These are phyloP conservation scores for Trypanosoma mega DNA, from an alignment of 208 protist genomes.

Conservation along the genomic window DNA sequence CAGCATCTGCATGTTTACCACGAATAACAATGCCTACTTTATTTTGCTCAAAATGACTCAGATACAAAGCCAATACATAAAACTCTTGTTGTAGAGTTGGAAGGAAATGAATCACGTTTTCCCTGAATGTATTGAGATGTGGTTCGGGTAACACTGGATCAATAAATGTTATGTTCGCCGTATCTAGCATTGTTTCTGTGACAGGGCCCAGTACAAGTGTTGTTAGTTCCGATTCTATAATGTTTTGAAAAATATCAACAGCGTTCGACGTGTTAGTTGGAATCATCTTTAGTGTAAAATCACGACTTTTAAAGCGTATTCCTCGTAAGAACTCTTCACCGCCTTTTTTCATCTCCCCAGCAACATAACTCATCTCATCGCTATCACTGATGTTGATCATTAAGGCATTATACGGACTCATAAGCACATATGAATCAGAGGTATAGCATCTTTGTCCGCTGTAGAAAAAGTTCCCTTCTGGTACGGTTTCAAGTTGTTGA, in stretches of 20 bases:
- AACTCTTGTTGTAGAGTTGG: constrained; percentile 13
- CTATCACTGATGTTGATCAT: no score
- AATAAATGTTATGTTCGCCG: neutral
- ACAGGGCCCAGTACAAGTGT: neutral
- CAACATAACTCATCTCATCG: neutral
- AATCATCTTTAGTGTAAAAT: neutral
- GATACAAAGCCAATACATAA: constrained; percentile 1
- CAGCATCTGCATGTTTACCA: neutral
- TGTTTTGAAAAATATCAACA: neutral
- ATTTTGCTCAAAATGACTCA: neutral
- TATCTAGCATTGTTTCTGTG: neutral
- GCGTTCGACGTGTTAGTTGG: neutral
- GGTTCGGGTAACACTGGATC: neutral
- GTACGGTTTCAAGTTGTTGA: no score
- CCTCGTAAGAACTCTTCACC: neutral
- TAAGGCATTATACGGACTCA: no score
- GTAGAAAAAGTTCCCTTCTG: no score
- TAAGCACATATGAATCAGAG: no score
- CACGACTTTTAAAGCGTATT: neutral
- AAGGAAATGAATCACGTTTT: constrained; percentile 1
- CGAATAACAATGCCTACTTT: neutral
- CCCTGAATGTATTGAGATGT: neutral
- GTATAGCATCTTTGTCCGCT: no score
- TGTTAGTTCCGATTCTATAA: neutral
- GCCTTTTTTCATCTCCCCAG: neutral